Conservation (phyloP, 2,329 filamentous ascomycete genomes). For the Emericellopsis cladophorae region DNA sequence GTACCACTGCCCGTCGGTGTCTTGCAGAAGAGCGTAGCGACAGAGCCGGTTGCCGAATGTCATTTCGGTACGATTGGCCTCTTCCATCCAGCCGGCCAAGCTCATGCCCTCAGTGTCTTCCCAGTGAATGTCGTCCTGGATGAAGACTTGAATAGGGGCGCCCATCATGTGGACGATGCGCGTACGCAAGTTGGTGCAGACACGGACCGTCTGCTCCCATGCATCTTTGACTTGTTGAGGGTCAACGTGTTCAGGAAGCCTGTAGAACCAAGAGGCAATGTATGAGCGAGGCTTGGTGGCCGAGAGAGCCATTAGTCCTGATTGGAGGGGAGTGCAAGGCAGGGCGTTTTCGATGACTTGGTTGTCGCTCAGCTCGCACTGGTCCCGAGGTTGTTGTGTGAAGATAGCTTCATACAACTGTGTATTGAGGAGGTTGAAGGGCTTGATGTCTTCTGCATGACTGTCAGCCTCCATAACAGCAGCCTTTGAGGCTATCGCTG, state of each 20-base stretch:
- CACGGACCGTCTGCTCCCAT: conserved; percentile 3
- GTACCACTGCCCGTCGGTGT: conserved; percentile 3
- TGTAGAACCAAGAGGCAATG: conserved; percentile 12
- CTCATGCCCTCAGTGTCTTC: neutral
- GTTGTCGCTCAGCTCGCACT: neutral
- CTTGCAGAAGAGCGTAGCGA: neutral
- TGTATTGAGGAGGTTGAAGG: neutral
- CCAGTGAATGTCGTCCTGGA: conserved; percentile 3
- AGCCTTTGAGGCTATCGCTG: neutral
- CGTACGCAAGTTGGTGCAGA: conserved; percentile 3
- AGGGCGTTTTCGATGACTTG: conserved; percentile 14
- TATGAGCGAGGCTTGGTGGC: conserved; percentile 17
- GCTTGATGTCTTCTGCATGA: neutral
- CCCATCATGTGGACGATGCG: conserved; percentile 4
- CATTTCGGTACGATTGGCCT: neutral
- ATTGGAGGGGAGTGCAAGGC: conserved; percentile 22
- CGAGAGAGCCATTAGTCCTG: conserved; percentile 20
- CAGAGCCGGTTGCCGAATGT: neutral
- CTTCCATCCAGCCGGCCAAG: neutral
- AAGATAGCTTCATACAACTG: neutral
- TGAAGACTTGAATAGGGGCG: conserved; percentile 4
- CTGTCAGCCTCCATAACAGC: neutral
- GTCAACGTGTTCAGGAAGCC: conserved; percentile 7
- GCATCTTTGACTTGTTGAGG: conserved; percentile 3
- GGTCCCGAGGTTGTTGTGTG: neutral